Evolutionary conservation across 1,284 basidiomycete genomes (phyloP).

Genomic region (Veloboletus limbatus): DNA sequence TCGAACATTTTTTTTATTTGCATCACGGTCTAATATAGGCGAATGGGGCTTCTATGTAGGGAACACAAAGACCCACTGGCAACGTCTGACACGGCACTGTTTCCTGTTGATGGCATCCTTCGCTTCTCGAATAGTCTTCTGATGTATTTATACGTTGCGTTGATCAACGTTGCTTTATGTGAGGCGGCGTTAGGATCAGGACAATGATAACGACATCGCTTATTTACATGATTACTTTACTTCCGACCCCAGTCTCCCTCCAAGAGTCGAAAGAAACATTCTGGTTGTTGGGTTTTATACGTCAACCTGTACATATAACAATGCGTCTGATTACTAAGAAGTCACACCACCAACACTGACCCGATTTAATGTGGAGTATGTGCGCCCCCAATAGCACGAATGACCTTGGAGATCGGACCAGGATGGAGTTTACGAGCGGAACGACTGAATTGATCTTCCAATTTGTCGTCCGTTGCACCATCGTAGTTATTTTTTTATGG

Average conservation of each 20-base stretch:
- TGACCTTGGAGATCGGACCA: conserved; percentile 9
- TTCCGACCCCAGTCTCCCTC: neutral
- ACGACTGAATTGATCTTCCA: conserved; percentile 8
- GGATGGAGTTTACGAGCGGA: conserved; percentile 3
- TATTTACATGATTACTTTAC: conserved; percentile 7
- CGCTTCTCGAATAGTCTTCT: conserved; percentile 20
- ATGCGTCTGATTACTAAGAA: conserved; percentile 12
- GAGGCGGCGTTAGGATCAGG: conserved; percentile 19
- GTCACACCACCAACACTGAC: neutral
- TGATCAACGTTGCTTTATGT: conserved; percentile 27
- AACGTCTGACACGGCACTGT: neutral
- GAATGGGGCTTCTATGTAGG: neutral
- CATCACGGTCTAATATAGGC: too few relatives aligned
- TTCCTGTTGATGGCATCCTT: conserved; percentile 3
- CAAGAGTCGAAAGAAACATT: neutral
- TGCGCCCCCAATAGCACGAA: conserved; percentile 12
- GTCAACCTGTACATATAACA: conserved; percentile 11
- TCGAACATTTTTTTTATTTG: too few relatives aligned
- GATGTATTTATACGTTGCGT: too few relatives aligned
- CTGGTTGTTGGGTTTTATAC: conserved; percentile 10
- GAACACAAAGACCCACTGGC: neutral
- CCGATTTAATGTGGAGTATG: conserved; percentile 12
- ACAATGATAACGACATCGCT: conserved; percentile 24
- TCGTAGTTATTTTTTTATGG: conserved; percentile 22
- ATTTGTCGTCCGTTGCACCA: conserved; percentile 11